A percentile compares a stretch with the other conserved stretches of the same genome.
Conservation (phyloP, 345 rosid species). For the Salix suchowensis region DNA sequence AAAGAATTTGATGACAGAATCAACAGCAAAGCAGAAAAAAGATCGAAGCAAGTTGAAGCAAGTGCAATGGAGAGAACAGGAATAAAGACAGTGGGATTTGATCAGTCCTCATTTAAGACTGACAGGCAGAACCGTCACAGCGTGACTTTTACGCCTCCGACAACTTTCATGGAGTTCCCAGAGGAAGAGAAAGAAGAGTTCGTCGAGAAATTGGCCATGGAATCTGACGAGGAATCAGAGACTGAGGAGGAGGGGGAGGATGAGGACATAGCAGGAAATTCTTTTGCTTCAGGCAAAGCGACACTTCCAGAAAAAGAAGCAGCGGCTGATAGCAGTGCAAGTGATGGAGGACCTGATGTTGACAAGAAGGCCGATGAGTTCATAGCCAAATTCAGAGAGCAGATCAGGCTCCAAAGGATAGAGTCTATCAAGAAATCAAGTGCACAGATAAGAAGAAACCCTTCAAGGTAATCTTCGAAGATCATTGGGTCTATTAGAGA, state of each 20-base stretch:
- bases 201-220: conserved; percentile 29
- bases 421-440: conserved; percentile 58
- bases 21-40: conserved; percentile 6
- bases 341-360: conserved; percentile 68
- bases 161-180: conserved; percentile 31
- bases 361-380: conserved; percentile 95
- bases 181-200: conserved; percentile 20
- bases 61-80: conserved; percentile 3
- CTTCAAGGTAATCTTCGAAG: conserved; percentile 1
- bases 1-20: conserved; percentile 13
- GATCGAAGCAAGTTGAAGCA: not conserved
- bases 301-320: conserved; percentile 16
- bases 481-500: not conserved
- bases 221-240: conserved; percentile 32
- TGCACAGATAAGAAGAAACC: conserved; percentile 11
- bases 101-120: conserved; percentile 21
- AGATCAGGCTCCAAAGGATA: conserved; percentile 92
- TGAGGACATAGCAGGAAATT: conserved; percentile 11
- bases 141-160: conserved; percentile 14
- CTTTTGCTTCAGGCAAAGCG: conserved; percentile 1
- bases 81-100: conserved; percentile 12
- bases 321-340: conserved; percentile 18
- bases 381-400: conserved; percentile 98
- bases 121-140: conserved; percentile 19
- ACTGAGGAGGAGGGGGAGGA: conserved; percentile 26